A percentile compares a stretch with the other conserved stretches of the same genome.
Evolutionary conservation across 768 basidiomycete genomes (phyloP).

Genomic region (Calocybe gangraenosa): DNA sequence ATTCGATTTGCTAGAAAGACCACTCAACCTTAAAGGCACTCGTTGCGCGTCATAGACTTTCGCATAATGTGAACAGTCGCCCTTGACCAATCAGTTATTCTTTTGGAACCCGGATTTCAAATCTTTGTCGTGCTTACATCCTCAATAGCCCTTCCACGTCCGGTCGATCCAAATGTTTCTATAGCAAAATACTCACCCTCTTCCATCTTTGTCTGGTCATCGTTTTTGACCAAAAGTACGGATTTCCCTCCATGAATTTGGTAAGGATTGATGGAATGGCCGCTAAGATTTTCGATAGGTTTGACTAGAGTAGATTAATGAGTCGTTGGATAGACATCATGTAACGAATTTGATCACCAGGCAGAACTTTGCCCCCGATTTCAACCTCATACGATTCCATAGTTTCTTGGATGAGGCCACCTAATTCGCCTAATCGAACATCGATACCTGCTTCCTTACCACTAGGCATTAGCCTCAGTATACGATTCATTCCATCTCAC

Average conservation of each 20-base stretch:
- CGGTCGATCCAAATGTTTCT: conserved; percentile 98
- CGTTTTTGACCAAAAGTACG: conserved; percentile 83
- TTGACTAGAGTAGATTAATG: conserved; percentile 56
- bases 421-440: conserved; percentile 88
- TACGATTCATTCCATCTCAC: not conserved
- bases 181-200: conserved; percentile 99
- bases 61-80: conserved; percentile 94
- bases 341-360: conserved; percentile 45
- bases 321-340: not conserved
- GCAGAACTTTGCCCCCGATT: conserved; percentile 76
- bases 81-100: conserved; percentile 47
- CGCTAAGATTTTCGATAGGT: conserved; percentile 89
- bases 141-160: conserved; percentile 84
- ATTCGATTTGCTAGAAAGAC: conserved; percentile 3
- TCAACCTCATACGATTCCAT: conserved; percentile 99
- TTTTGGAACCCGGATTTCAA: not conserved
- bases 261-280: conserved; percentile 88
- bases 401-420: conserved; percentile 90
- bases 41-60: conserved; percentile 63
- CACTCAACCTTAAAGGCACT: conserved; percentile 64
- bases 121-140: conserved; percentile 42
- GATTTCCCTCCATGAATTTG: conserved; percentile 95
- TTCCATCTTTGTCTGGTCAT: conserved; percentile 95
- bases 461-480: not conserved
- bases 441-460: conserved; percentile 93